Evolutionary conservation across 2,329 filamentous ascomycete species (phyloP).

Genomic region (Penicillium griseofulvum): DNA sequence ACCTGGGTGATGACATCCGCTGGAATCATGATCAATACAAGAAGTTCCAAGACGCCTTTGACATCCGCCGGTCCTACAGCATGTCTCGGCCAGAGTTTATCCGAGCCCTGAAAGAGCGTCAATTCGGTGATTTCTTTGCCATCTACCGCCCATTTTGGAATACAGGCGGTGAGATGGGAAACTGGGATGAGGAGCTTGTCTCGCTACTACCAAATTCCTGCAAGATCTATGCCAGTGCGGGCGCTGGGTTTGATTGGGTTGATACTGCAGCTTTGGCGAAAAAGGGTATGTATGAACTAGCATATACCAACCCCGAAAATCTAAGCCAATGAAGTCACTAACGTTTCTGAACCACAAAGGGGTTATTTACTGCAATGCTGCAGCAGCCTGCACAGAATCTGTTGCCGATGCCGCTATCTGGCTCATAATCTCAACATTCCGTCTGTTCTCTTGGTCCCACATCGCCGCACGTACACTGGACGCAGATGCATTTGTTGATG

Average conservation of each 20-base stretch:
- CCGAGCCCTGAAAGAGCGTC: slow-evolving; percentile 41
- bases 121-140: slow-evolving; percentile 44
- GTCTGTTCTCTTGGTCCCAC: slow-evolving; percentile 64
- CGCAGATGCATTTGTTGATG: slow-evolving; percentile 52
- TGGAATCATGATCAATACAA: slow-evolving; percentile 48
- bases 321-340: neutral
- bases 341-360: slow-evolving; percentile 12
- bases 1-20: slow-evolving; percentile 49
- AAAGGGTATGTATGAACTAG: slow-evolving; percentile 47
- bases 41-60: slow-evolving; percentile 41
- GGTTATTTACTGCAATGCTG: slow-evolving; percentile 65
- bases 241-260: slow-evolving; percentile 64
- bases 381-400: slow-evolving; percentile 67
- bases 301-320: neutral
- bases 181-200: slow-evolving; percentile 61
- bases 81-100: slow-evolving; percentile 42
- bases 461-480: slow-evolving; percentile 52
- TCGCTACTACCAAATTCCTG: slow-evolving; percentile 53
- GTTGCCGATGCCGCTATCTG: slow-evolving; percentile 70
- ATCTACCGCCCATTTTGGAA: slow-evolving; percentile 63
- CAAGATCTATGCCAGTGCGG: slow-evolving; percentile 59
- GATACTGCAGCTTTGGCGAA: slow-evolving; percentile 60
- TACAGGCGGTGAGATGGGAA: slow-evolving; percentile 64
- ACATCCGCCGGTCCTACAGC: slow-evolving; percentile 37
- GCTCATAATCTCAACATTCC: slow-evolving; percentile 67